Percentiles rank a stretch among this genome's conserved stretches.
Conservation (phyloP, 169 alveolate genomes). For the Plasmodium knowlesi region DNA sequence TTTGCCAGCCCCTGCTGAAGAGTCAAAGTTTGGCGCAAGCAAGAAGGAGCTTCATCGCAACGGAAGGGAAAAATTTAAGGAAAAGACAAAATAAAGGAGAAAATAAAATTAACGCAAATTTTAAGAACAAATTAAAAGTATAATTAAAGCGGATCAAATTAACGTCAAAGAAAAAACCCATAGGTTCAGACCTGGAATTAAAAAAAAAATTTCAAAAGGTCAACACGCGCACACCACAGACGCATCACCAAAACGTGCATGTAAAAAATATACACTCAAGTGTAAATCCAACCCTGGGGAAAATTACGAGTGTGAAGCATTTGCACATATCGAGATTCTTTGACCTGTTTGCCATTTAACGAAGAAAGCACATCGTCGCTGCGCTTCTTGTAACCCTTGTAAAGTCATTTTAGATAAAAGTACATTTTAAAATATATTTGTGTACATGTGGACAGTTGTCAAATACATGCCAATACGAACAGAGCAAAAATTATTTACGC, state of each 20-base stretch:
- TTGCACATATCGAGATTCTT: neutral
- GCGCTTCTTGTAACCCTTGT: neutral
- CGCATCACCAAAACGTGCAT: neutral
- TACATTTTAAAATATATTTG: neutral
- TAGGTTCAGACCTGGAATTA: neutral
- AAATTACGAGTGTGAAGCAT: neutral
- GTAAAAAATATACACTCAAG: neutral
- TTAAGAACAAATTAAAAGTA: neutral
- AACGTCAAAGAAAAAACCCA: neutral
- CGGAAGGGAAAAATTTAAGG: neutral
- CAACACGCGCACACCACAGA: neutral
- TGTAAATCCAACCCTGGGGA: neutral
- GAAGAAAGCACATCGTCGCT: neutral
- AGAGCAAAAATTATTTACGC: neutral
- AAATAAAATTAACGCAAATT: neutral
- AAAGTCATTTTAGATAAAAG: neutral
- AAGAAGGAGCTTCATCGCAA: neutral
- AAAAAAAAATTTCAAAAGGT: neutral
- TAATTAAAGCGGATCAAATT: neutral
- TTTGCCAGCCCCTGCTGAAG: neutral
- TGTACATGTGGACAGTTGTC: neutral
- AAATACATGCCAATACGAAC: neutral
- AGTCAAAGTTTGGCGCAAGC: neutral
- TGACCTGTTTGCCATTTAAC: neutral
- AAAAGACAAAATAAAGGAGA: neutral